These are phyloP conservation scores for Cyclanthera cordifolia DNA, from an alignment of 306 rosid genomes.

Conservation along the genomic window DNA sequence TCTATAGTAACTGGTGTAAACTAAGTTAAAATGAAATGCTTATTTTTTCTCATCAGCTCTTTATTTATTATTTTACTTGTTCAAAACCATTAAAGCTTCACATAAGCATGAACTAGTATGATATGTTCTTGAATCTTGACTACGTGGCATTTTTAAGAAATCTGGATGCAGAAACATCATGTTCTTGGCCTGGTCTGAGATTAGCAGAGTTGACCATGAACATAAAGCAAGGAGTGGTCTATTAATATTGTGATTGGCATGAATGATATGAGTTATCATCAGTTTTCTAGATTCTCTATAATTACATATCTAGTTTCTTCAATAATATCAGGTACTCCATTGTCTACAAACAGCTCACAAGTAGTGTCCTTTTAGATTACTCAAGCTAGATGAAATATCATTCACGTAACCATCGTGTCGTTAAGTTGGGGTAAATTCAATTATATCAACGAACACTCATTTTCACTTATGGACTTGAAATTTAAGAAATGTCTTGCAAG, in stretches of 20 bases:
- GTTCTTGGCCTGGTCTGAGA: background rate
- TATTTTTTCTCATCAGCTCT: background rate
- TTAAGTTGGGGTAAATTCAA: no score
- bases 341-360: background rate
- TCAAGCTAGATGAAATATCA: background rate
- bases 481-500: no score
- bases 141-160: background rate
- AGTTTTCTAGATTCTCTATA: background rate
- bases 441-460: no score
- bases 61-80: background rate
- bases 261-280: background rate
- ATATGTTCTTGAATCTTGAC: no score
- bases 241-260: background rate
- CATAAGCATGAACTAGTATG: background rate
- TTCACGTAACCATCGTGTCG: background rate
- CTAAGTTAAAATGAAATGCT: background rate
- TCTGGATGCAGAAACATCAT: background rate
- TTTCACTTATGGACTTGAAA: no score
- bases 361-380: background rate
- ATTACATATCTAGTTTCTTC: background rate
- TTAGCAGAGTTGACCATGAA: background rate
- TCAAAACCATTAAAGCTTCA: background rate
- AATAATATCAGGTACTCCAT: background rate
- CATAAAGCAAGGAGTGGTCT: background rate
- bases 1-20: background rate